Evolutionary conservation across 2,329 filamentous ascomycete species (phyloP).

Genomic region (Diaporthe aspalathi): DNA sequence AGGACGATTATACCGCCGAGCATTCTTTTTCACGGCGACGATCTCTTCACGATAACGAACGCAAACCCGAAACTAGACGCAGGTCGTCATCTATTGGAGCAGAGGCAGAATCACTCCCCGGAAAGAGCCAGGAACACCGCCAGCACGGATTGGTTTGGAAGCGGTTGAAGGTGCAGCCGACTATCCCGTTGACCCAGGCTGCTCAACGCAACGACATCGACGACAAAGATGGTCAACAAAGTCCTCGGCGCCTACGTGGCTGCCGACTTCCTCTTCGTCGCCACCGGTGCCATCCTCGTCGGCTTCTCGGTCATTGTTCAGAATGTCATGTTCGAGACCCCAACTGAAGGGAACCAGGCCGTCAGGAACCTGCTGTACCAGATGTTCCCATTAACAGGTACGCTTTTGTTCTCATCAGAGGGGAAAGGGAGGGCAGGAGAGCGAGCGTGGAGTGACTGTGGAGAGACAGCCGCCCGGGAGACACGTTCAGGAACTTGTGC

Average conservation of each 20-base stretch:
- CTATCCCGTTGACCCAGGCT: constrained; percentile 40
- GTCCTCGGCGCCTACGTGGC: constrained; percentile 62
- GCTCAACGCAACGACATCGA: constrained; percentile 39
- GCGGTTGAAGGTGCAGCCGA: constrained; percentile 41
- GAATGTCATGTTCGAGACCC: constrained; percentile 56
- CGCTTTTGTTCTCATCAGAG: constrained; percentile 33
- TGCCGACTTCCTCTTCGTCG: constrained; percentile 63
- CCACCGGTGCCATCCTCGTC: constrained; percentile 65
- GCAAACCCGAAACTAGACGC: constrained; percentile 46
- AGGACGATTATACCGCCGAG: constrained; percentile 36
- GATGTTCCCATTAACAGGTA: constrained; percentile 63
- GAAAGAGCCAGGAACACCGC: constrained; percentile 34
- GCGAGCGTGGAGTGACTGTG: constrained; percentile 12
- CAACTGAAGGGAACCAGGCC: constrained; percentile 59
- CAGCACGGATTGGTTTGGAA: constrained; percentile 34
- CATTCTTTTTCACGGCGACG: constrained; percentile 27
- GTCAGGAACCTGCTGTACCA: constrained; percentile 65
- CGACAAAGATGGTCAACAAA: constrained; percentile 63
- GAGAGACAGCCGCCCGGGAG: too few species aligned
- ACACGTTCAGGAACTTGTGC: neutral
- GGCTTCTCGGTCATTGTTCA: constrained; percentile 66
- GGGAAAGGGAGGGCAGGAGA: neutral
- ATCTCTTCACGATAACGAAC: constrained; percentile 32
- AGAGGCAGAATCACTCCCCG: constrained; percentile 29
- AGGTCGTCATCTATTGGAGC: constrained; percentile 49